phyloP scores from a whole-genome alignment of 306 rosid genomes.

The Fagus sylvatica region DNA sequence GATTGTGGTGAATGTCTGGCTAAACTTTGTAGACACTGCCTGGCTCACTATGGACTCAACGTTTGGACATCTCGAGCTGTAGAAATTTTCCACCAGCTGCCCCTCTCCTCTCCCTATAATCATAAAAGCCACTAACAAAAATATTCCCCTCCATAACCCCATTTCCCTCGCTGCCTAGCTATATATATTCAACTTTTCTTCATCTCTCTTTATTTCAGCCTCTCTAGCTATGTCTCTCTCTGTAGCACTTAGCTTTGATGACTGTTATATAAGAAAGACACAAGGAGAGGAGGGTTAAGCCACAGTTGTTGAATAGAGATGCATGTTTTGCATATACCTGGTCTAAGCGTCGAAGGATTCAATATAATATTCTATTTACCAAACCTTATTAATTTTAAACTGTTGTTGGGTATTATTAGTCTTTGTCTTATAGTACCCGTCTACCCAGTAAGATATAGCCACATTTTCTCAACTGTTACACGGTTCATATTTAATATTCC shows the following conservation, averaged over 20 bases:
- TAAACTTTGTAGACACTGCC: constrained; percentile 56
- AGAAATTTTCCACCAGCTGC: constrained; percentile 57
- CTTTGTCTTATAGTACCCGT: not conserved
- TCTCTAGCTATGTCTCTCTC: not conserved
- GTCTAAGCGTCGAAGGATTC: constrained; percentile 13
- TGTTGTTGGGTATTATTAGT: constrained; percentile 22
- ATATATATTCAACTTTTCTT: not conserved
- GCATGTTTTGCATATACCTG: constrained; percentile 3
- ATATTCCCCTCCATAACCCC: constrained; percentile 28
- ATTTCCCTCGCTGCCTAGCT: constrained; percentile 1
- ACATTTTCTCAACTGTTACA: not conserved
- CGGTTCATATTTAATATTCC: not conserved
- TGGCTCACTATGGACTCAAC: constrained; percentile 63
- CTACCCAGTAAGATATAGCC: not conserved
- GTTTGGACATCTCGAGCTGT: constrained; percentile 57
- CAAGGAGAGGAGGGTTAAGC: not conserved
- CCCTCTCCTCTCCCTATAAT: constrained; percentile 35
- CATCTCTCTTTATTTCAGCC: too few relatives aligned
- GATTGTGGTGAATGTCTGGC: constrained; percentile 51
- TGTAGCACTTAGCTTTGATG: not conserved
- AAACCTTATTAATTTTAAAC: not conserved
- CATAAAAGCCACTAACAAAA: constrained; percentile 23
- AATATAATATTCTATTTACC: constrained; percentile 24
- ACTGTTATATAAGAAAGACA: not conserved
- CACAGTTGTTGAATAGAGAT: not conserved